These are phyloP conservation scores for Alternaria tenuissima DNA, from an alignment of 2,329 filamentous ascomycete species.

Conservation along the genomic window DNA sequence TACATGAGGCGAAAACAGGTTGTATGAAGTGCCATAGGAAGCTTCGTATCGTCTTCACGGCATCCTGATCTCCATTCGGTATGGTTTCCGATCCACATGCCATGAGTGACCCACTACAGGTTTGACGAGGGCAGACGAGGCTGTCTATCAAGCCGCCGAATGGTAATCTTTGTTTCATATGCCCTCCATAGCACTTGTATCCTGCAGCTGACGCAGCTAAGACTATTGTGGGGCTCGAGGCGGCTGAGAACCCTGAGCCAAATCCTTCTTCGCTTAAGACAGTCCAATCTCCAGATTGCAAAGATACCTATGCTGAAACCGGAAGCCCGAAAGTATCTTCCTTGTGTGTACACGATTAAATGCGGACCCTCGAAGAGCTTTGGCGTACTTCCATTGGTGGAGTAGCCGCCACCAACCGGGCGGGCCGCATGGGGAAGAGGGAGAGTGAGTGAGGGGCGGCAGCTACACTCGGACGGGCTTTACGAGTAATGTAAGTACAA, in stretches of 20 bases:
- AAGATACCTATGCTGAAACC: background rate
- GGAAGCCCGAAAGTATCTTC: background rate
- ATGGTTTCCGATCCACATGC: background rate
- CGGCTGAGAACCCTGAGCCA: background rate
- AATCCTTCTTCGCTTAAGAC: background rate
- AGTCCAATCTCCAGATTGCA: background rate
- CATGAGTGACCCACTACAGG: background rate
- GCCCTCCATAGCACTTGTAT: background rate
- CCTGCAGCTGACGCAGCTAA: background rate
- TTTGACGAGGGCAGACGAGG: background rate
- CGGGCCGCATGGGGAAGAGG: background rate
- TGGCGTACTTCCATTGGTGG: background rate
- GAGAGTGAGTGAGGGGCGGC: background rate
- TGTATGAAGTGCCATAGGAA: background rate
- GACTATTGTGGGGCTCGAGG: background rate
- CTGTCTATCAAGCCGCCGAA: background rate
- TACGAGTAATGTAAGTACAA: conserved; percentile 4
- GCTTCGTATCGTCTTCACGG: background rate
- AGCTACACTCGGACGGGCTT: background rate
- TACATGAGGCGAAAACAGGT: background rate
- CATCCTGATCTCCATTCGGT: background rate
- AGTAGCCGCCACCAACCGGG: background rate
- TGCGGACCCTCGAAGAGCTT: background rate
- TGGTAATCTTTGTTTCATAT: background rate
- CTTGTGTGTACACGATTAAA: background rate